These are phyloP conservation scores for Leccinum subtestaceum DNA, from an alignment of 768 basidiomycete genomes.

Conservation along the genomic window DNA sequence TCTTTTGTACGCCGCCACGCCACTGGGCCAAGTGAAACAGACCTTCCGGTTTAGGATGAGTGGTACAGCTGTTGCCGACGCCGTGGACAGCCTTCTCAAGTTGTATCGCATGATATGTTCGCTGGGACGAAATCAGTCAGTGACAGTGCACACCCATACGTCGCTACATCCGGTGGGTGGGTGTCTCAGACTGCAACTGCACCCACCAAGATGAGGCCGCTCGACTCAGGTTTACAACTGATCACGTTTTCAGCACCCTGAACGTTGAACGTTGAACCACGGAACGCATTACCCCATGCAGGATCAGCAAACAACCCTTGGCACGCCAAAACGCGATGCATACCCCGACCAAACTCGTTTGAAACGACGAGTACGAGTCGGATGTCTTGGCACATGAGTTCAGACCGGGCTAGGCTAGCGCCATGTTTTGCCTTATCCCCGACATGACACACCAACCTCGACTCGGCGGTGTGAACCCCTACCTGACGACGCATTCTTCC, in stretches of 20 bases:
- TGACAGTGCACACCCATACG: not conserved
- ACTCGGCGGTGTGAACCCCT: too few species aligned
- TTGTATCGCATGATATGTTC: not conserved
- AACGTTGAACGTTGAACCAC: not conserved
- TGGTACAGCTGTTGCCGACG: not conserved
- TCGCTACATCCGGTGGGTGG: not conserved
- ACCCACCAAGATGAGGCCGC: not conserved
- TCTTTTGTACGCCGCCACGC: not conserved
- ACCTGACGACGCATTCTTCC: too few species aligned
- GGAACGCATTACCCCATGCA: not conserved
- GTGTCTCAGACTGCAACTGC: not conserved
- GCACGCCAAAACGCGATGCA: not conserved
- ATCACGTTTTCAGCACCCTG: not conserved
- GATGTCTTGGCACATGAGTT: not conserved
- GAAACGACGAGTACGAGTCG: too few species aligned
- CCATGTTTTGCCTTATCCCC: too few species aligned
- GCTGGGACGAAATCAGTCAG: not conserved
- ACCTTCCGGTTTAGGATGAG: too few species aligned
- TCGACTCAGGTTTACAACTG: not conserved
- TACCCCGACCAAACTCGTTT: not conserved
- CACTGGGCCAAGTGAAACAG: not conserved
- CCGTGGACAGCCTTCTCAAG: not conserved
- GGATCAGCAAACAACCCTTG: not conserved
- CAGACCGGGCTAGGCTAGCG: not conserved
- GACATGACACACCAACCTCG: too few species aligned